Evolutionary conservation across 2,329 filamentous ascomycete species (phyloP).

Genomic region (Colletotrichum musae): DNA sequence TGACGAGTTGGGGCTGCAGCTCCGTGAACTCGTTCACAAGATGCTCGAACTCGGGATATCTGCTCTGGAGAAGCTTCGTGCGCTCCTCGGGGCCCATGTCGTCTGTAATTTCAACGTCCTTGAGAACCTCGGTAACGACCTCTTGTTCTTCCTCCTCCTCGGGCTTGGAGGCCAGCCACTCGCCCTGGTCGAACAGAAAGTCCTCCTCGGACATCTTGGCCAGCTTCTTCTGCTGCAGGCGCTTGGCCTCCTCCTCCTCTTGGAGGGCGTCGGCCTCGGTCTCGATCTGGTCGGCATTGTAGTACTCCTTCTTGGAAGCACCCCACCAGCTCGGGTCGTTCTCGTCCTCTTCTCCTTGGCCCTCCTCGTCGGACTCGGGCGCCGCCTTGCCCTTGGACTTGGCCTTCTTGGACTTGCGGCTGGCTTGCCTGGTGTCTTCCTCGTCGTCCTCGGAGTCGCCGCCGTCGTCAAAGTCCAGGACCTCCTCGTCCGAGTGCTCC

Average conservation of each 20-base stretch:
- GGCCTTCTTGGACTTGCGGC: slow-evolving; percentile 52
- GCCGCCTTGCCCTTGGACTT: slow-evolving; percentile 42
- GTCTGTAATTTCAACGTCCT: slow-evolving; percentile 84
- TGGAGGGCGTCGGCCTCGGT: slow-evolving; percentile 81
- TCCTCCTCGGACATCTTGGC: slow-evolving; percentile 91
- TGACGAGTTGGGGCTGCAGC: slow-evolving; percentile 76
- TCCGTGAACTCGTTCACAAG: slow-evolving; percentile 84
- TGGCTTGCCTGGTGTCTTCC: slow-evolving; percentile 48
- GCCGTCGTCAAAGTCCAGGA: slow-evolving; percentile 63
- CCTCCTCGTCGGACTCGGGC: slow-evolving; percentile 54
- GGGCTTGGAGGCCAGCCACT: slow-evolving; percentile 78
- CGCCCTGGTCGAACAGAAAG: slow-evolving; percentile 91
- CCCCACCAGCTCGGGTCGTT: slow-evolving; percentile 85
- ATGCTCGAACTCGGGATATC: slow-evolving; percentile 94
- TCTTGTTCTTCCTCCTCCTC: slow-evolving; percentile 67
- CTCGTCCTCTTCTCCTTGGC: slow-evolving; percentile 67
- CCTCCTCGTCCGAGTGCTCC: slow-evolving; percentile 74
- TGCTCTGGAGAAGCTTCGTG: slow-evolving; percentile 79
- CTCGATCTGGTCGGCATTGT: slow-evolving; percentile 83
- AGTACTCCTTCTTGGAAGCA: slow-evolving; percentile 89
- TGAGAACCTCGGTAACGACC: slow-evolving; percentile 88
- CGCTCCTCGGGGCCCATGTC: slow-evolving; percentile 84
- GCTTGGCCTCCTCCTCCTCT: slow-evolving; percentile 91
- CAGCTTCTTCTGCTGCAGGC: slow-evolving; percentile 91
- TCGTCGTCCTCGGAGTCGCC: slow-evolving; percentile 57